A percentile compares a stretch with the other conserved stretches of the same genome.
These are phyloP conservation scores for Globisporangium middletonii DNA, from an alignment of 352 stramenopile species.

Conservation along the genomic window DNA sequence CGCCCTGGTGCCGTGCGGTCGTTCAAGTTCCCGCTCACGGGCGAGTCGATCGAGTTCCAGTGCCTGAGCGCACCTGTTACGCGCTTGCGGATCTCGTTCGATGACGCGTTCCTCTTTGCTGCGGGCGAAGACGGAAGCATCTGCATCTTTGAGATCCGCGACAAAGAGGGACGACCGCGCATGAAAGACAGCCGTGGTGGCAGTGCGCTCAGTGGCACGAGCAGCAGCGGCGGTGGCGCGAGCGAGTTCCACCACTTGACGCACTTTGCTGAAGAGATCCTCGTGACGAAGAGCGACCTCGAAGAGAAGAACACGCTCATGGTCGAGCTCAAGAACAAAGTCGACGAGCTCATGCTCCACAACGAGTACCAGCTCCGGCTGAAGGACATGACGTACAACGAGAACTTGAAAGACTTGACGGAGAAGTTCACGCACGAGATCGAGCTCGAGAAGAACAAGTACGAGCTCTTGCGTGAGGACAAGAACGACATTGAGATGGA, in stretches of 20 bases:
- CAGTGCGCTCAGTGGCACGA: background rate
- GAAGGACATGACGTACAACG: constrained; percentile 94
- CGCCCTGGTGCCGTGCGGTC: constrained; percentile 70
- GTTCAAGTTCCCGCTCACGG: constrained; percentile 90
- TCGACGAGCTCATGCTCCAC: constrained; percentile 91
- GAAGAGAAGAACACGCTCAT: constrained; percentile 91
- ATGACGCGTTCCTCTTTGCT: constrained; percentile 88
- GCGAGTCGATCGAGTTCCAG: constrained; percentile 86
- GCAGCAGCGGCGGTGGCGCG: constrained; percentile 11
- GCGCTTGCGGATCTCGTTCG: constrained; percentile 76
- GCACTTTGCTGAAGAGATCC: constrained; percentile 68
- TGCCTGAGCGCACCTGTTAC: constrained; percentile 74
- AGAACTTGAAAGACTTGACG: constrained; percentile 92
- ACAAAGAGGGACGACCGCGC: constrained; percentile 76
- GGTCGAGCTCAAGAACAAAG: constrained; percentile 92
- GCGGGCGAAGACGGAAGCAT: constrained; percentile 84
- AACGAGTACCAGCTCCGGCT: constrained; percentile 94
- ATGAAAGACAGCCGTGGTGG: constrained; percentile 21
- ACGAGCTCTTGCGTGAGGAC: constrained; percentile 84
- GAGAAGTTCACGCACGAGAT: constrained; percentile 93
- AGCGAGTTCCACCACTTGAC: constrained; percentile 15
- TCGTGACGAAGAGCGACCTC: constrained; percentile 89
- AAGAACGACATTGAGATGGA: constrained; percentile 92
- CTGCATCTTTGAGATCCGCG: constrained; percentile 83
- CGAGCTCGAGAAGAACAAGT: constrained; percentile 90